Evolutionary conservation across 768 basidiomycete species (phyloP), one percentile per base, ranked within the genome.

Genomic region (Phanerochaete carnosa): DNA sequence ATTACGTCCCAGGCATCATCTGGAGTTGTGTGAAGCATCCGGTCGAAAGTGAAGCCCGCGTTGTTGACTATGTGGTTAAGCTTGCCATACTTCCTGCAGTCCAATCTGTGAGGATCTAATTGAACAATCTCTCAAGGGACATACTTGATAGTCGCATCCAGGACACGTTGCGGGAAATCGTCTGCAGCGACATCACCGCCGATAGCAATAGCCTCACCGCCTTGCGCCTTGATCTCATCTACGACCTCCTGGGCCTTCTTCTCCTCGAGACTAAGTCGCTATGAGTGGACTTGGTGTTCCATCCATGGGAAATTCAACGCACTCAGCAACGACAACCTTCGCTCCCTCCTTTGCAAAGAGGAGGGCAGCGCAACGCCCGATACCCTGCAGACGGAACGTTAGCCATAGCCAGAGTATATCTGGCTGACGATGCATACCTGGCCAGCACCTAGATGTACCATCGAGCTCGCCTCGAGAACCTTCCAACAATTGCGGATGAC

Each of bases 41-140:
- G 89, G 80, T 92, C 89, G 66, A 82, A 90, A 7, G 89, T 90
- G 76, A 91, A 91, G 51, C 86, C 88, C 50, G 88, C 87, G 63
- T 94, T 94, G 75, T 93, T 93, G 32, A 94, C 80, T 56, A 94
- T 90, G 70, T 94, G 90, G 73, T 94, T 92, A 53, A 94, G 86
- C 70, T 91, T 89, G 26, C 91, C 92, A 64, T 86, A 94, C 63
- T 87, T 85, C 61, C 88, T 92, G 68, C 30, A n/a, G 26, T 32
- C 53, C 13, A 13, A 23, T 16, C 52, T 12, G 60, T 32, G 47
- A 25, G 47, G 30, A 35, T 46, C 3, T 16, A 35, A n/a, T 32
- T 26, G 7, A 53, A 56, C 25, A 16, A 39, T 7, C n/a, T 3
- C 25, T 1, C 15, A 30, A 46, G 4, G 28, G 9, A 80, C 88